Conservation (phyloP, 768 basidiomycete species). For the Rhodocollybia butyracea region DNA sequence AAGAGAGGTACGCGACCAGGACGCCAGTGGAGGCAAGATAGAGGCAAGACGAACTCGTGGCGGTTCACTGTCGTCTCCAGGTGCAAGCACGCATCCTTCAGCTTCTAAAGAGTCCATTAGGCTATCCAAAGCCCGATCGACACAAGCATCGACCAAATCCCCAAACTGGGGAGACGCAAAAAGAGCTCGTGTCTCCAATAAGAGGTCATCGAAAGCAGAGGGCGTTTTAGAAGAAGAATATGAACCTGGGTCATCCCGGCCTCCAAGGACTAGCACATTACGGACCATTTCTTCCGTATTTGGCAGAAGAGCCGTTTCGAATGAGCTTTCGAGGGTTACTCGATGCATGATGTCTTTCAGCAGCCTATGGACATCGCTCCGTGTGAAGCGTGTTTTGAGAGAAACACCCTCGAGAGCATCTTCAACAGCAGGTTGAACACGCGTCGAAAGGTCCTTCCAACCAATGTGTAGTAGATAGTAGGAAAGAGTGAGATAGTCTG, state of each 20-base stretch:
- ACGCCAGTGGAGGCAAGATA: conserved; percentile 73
- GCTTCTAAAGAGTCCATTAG: conserved; percentile 62
- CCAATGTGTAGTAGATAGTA: conserved; percentile 95
- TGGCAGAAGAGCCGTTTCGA: neutral
- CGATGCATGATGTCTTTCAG: conserved; percentile 71
- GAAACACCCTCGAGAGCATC: conserved; percentile 84
- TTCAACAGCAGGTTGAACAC: conserved; percentile 72
- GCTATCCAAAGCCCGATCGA: conserved; percentile 66
- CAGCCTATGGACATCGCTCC: conserved; percentile 64
- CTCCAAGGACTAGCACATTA: conserved; percentile 1
- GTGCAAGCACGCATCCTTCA: conserved; percentile 47
- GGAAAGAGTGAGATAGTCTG: conserved; percentile 75
- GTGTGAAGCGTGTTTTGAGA: conserved; percentile 70
- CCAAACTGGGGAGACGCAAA: conserved; percentile 69
- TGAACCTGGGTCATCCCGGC: neutral
- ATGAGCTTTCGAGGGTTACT: conserved; percentile 48
- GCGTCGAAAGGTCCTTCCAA: conserved; percentile 79
- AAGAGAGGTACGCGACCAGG: conserved; percentile 72
- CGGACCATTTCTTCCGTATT: conserved; percentile 4
- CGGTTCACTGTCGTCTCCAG: conserved; percentile 23
- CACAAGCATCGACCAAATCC: conserved; percentile 64
- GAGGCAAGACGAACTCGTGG: conserved; percentile 69
- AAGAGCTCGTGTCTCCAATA: conserved; percentile 64
- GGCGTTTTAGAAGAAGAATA: conserved; percentile 13
- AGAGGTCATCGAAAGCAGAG: conserved; percentile 55